Evolutionary conservation across 768 basidiomycete genomes (phyloP).

Genomic region (Rhodotorula kratochvilovae): DNA sequence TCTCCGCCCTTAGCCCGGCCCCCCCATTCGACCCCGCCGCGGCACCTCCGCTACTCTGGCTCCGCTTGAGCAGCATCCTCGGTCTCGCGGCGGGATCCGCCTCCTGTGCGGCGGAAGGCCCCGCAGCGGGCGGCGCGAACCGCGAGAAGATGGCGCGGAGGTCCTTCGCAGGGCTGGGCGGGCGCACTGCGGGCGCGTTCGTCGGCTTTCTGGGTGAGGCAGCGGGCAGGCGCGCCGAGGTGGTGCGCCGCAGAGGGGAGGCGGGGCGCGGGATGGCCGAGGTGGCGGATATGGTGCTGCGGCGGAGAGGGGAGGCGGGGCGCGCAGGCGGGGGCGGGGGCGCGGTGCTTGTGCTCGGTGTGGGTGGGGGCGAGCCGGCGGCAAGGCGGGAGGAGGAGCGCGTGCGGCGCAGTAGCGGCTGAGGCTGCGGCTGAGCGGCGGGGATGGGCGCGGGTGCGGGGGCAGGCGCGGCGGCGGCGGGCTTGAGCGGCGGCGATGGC

Average conservation of each 20-base stretch:
- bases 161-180: conserved; percentile 19
- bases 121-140: conserved; percentile 3
- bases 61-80: not conserved
- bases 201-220: not conserved
- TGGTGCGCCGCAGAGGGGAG: too few relatives aligned
- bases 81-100: not conserved
- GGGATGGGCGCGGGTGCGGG: too few relatives aligned
- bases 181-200: not conserved
- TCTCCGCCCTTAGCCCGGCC: too few relatives aligned
- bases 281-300: too few relatives aligned
- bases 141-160: conserved; percentile 24
- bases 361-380: too few relatives aligned
- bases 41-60: not conserved
- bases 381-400: not conserved
- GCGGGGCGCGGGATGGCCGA: too few relatives aligned
- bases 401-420: not conserved
- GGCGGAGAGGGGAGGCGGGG: not conserved
- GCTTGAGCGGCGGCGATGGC: not conserved
- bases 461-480: too few relatives aligned
- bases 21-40: not conserved
- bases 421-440: too few relatives aligned
- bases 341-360: too few relatives aligned
- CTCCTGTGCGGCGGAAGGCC: too few relatives aligned
- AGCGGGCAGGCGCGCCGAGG: not conserved
- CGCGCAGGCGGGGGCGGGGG: not conserved